phyloP scores from a whole-genome alignment of 768 basidiomycete species.

The Kondoa malvinella region DNA sequence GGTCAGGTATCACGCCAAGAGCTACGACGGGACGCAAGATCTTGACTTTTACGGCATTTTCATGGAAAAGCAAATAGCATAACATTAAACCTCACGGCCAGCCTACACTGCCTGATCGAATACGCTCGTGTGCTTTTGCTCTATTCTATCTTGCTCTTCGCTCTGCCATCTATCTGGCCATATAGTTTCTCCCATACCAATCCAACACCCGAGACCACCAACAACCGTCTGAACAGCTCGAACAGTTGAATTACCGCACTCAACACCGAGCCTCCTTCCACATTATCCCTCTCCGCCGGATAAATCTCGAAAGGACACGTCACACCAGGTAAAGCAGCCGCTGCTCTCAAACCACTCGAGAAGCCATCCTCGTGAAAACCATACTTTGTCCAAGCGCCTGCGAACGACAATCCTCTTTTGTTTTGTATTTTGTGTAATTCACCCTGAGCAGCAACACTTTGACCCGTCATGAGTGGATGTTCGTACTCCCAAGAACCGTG shows the following conservation, averaged over 20 bases:
- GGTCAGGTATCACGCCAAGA: not conserved
- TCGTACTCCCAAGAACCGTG: slow-evolving; percentile 46
- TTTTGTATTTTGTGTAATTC: slow-evolving; percentile 47
- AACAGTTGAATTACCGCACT: not conserved
- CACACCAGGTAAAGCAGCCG: slow-evolving; percentile 8
- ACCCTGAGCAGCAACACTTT: slow-evolving; percentile 44
- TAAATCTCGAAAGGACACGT: not conserved
- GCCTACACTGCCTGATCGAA: too few species aligned
- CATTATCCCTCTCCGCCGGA: not conserved
- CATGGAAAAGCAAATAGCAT: not conserved
- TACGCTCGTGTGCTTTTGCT: too few species aligned
- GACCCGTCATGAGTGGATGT: slow-evolving; percentile 48
- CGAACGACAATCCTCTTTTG: slow-evolving; percentile 45
- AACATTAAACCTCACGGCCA: too few species aligned
- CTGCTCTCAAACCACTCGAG: slow-evolving; percentile 36
- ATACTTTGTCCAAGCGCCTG: slow-evolving; percentile 56
- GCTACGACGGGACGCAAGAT: not conserved
- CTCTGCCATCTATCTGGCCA: not conserved
- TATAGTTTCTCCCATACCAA: not conserved
- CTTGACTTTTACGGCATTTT: not conserved
- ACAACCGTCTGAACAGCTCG: not conserved
- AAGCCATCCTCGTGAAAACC: slow-evolving; percentile 75
- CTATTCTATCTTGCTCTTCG: not conserved
- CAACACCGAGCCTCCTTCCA: not conserved
- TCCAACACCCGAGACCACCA: not conserved